Evolutionary conservation across 257 asterid genomes (phyloP), one percentile per base, ranked within the genome.

Genomic region (Verbascum thapsus): DNA sequence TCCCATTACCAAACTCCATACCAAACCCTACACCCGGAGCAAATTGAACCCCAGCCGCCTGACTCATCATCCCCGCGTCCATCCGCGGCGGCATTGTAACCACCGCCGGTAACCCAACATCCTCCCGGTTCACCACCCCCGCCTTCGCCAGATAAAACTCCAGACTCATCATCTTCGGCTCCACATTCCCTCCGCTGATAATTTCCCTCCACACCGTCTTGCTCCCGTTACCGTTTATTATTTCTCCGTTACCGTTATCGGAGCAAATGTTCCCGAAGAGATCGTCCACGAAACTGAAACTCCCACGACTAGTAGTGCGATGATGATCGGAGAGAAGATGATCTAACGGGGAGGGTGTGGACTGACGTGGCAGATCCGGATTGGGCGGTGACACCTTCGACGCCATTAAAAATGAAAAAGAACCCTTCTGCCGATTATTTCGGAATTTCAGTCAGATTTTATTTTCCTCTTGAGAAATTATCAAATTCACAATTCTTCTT

Each of bases 391-490:
- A 85, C 69, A n/a, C n/a, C n/a, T 89, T 78, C 67, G 97, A 83
- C 68, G 95, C 75, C 91, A 89, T 86, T 86, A 88, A 86, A 75
- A 92, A 88, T 84, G 94, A n/a, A n/a, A n/a, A n/a, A n/a, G n/a
- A n/a, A n/a, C n/a, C 96, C 96, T 85, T 91, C 59, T 12, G 10
- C 83, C 91, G 85, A 73, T 65, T 73, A 17, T 66, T 22, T 17
- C 75, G 75, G 69, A 59, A 49, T n/a, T 69, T 66, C 40, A 48
- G 38, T 45, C 49, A 8, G n/a, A 37, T n/a, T n/a, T n/a, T 10
- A n/a, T n/a, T 41, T 10, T 22, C 3, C 19, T 3, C 51, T 3
- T 8, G n/a, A n/a, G n/a, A n/a, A n/a, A n/a, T n/a, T n/a, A n/a
- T n/a, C n/a, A n/a, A n/a, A n/a, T 13, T 1, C n/a, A 26, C 45